Evolutionary conservation across 345 rosid genomes (phyloP).

Genomic region (Moricandia moricandioides): DNA sequence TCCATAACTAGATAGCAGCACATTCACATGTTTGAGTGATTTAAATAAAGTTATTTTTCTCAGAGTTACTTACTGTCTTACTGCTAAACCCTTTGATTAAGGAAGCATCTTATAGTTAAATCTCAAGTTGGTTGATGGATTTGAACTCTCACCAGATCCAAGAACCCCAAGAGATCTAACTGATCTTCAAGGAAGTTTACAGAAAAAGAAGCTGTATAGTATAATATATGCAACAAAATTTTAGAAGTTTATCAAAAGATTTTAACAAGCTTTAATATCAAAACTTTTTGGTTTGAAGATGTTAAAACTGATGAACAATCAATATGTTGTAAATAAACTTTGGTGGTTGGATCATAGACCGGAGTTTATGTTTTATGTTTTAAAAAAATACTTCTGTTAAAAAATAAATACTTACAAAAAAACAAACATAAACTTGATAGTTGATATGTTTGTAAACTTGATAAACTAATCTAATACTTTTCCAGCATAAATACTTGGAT

Average conservation of each 20-base stretch:
- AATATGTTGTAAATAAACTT: too few relatives aligned
- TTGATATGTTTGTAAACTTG: not conserved
- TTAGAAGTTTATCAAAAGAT: not conserved
- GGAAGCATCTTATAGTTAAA: conserved; percentile 22
- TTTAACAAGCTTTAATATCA: not conserved
- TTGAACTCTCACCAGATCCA: conserved; percentile 36
- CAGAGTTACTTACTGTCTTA: not conserved
- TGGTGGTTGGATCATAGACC: too few relatives aligned
- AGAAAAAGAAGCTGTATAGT: not conserved
- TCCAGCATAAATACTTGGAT: not conserved
- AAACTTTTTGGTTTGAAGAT: too few relatives aligned
- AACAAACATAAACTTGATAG: not conserved
- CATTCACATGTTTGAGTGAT: conserved; percentile 28
- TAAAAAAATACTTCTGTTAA: too few relatives aligned
- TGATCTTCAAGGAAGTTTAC: conserved; percentile 11
- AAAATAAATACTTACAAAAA: not conserved
- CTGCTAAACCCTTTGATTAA: conserved; percentile 18
- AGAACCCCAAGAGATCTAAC: conserved; percentile 9
- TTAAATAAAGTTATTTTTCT: not conserved
- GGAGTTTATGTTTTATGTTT: too few relatives aligned
- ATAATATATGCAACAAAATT: not conserved
- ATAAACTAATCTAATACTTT: not conserved
- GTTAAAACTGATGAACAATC: too few relatives aligned
- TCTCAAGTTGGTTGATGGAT: conserved; percentile 15
- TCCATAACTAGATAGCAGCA: not conserved